Percentiles rank a stretch among this genome's conserved stretches.
phyloP scores from a whole-genome alignment of 345 rosid species.

The Nephelium lappaceum region DNA sequence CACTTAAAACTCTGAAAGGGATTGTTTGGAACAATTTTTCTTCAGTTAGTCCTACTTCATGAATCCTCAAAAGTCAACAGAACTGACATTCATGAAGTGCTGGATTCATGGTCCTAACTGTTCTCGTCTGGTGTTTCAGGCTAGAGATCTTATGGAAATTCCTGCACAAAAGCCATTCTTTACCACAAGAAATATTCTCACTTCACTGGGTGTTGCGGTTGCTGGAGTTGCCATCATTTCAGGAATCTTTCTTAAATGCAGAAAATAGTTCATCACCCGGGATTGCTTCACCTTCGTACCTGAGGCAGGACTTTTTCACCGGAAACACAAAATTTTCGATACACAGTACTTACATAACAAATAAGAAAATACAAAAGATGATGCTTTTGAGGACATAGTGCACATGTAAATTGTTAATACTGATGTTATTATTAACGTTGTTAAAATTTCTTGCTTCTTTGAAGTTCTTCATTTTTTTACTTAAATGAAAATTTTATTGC shows the following conservation, averaged over 20 bases:
- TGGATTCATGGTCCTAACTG: neutral
- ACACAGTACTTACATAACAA: neutral
- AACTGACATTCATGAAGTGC: neutral
- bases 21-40: neutral
- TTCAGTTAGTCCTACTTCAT: neutral
- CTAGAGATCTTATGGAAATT: constrained; percentile 67
- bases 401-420: neutral
- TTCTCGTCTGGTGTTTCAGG: constrained; percentile 36
- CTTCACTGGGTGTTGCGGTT: constrained; percentile 67
- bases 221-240: constrained; percentile 75
- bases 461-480: too few relatives aligned
- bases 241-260: constrained; percentile 61
- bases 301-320: neutral
- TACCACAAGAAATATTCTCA: constrained; percentile 52
- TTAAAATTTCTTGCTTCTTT: neutral
- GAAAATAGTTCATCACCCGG: constrained; percentile 37
- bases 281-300: neutral
- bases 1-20: neutral
- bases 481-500: too few relatives aligned
- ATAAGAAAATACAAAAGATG: neutral
- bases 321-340: neutral
- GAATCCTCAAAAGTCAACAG: neutral
- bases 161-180: constrained; percentile 51
- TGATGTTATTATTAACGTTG: neutral
- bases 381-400: neutral